Base-by-base conservation (phyloP, 2,329 filamentous ascomycete species). In the Malbranchea cinnamomea region DNA sequence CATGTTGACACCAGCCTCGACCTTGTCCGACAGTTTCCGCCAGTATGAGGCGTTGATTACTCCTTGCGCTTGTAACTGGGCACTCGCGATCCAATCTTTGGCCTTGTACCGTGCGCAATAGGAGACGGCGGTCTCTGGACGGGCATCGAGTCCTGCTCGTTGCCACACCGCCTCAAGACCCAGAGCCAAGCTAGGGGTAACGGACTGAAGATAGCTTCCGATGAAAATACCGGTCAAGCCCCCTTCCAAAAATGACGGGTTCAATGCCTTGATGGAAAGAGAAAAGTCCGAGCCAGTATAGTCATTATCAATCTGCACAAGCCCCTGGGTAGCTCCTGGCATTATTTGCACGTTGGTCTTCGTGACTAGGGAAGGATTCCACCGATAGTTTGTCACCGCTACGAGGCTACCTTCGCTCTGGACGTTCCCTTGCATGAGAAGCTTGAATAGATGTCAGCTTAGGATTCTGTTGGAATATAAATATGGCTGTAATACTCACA, bases 101-200 rank as follows among this genome's bases (percentile, higher is more conserved):
- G 79, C 70, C 68, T 84, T 92, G 69, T 98, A 98, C 54, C 80
- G 77, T 42, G 74, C 85, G 44, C 76, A 82, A 60, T 95, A 95
- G 26, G 84, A 92, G 37, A 93, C 62, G 37, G 79, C 78, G 31
- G 84, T 80, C 54, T 95, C 85, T n/a, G 89, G 89, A 24, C 81
- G 80, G 55, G 87, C 73, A 49, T 74, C 78, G 45, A 89, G 68
- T 28, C 77, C 80, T 30, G 77, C 71, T 50, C 85, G 81, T 62
- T 93, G 87, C 83, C 83, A 94, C 45, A 98, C 78, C 32, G 78
- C 78, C 61, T 98, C 89, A 37, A 95, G 67, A 44, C 89, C 89
- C 31, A 98, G 66, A 28, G 87, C 73, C 38, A 98, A 70, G 47
- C 71, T 77, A 37, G 83, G 79, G 23, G 89, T 98, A 38, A 98